Evolutionary conservation across 177 flowering plant genomes (phyloP).

Genomic region (Vitis hybrid): DNA sequence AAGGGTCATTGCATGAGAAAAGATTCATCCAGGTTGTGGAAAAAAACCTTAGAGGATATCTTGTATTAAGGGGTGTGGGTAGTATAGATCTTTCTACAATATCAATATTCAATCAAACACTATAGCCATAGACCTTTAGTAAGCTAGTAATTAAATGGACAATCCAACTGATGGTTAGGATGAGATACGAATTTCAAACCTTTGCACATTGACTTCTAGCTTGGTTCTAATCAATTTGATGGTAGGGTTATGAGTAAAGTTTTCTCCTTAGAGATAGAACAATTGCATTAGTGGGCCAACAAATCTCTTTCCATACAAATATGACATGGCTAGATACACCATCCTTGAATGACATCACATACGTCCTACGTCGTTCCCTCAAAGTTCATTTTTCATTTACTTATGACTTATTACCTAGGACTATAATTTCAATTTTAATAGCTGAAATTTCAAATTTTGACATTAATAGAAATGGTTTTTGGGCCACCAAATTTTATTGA

Average conservation of each 20-base stretch:
- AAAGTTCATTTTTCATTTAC: no score
- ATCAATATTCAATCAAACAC: background rate
- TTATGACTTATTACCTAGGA: no score
- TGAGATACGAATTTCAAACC: slow-evolving; percentile 18
- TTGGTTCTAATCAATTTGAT: slow-evolving; percentile 37
- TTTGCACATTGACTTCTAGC: slow-evolving; percentile 35
- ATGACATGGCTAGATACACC: slow-evolving; percentile 47
- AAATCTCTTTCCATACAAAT: slow-evolving; percentile 38
- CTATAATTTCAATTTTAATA: no score
- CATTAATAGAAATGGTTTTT: no score
- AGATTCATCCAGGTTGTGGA: slow-evolving; percentile 43
- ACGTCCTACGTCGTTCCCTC: slow-evolving; percentile 19
- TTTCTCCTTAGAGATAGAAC: slow-evolving; percentile 35
- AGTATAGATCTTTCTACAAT: slow-evolving; percentile 47
- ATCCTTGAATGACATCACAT: slow-evolving; percentile 48
- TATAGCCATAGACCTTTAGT: background rate
- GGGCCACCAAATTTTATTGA: no score
- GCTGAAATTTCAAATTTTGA: no score
- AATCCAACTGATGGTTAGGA: background rate
- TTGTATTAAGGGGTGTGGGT: slow-evolving; percentile 39
- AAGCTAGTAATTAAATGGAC: background rate
- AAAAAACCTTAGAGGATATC: slow-evolving; percentile 37
- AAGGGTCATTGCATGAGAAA: slow-evolving; percentile 45
- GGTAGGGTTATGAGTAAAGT: slow-evolving; percentile 31
- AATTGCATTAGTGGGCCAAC: slow-evolving; percentile 26